Evolutionary conservation across 768 basidiomycete genomes (phyloP).

Genomic region (Boletellus ananiceps): DNA sequence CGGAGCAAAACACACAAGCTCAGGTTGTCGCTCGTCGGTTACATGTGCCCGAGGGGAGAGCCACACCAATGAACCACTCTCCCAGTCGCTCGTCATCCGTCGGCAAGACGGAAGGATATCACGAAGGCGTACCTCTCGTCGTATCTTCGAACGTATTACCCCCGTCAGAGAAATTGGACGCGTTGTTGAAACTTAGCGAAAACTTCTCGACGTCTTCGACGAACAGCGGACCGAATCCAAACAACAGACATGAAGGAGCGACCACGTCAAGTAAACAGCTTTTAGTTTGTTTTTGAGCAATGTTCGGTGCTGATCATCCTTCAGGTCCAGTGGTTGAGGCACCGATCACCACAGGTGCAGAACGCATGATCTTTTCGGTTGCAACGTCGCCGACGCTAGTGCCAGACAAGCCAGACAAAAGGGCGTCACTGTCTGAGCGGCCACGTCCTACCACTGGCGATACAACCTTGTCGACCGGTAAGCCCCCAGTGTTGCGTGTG

Average conservation of each 20-base stretch:
- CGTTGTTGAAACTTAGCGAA: conserved; percentile 21
- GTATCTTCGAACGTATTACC: conserved; percentile 16
- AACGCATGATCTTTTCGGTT: background rate
- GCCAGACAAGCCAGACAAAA: conserved; percentile 13
- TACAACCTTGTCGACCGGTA: conserved; percentile 10
- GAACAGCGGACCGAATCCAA: background rate
- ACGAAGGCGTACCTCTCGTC: conserved; percentile 16
- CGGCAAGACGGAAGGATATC: conserved; percentile 19
- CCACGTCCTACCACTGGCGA: background rate
- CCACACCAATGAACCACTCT: conserved; percentile 32
- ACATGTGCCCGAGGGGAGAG: conserved; percentile 46
- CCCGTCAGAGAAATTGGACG: conserved; percentile 23
- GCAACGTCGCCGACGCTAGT: conserved; percentile 9
- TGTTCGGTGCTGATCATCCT: conserved; percentile 6
- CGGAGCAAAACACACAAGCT: conserved; percentile 45
- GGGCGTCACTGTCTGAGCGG: background rate
- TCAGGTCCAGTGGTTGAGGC: conserved; percentile 24
- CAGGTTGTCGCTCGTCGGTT: conserved; percentile 43
- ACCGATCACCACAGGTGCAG: conserved; percentile 17
- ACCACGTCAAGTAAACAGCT: conserved; percentile 23
- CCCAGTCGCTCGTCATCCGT: conserved; percentile 39
- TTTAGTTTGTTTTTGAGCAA: background rate
- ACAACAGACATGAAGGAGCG: conserved; percentile 20
- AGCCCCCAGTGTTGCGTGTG: conserved; percentile 3
- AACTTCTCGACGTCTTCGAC: conserved; percentile 15